Base-by-base conservation (phyloP, 768 basidiomycete species). In the Trametopsis cervina region DNA sequence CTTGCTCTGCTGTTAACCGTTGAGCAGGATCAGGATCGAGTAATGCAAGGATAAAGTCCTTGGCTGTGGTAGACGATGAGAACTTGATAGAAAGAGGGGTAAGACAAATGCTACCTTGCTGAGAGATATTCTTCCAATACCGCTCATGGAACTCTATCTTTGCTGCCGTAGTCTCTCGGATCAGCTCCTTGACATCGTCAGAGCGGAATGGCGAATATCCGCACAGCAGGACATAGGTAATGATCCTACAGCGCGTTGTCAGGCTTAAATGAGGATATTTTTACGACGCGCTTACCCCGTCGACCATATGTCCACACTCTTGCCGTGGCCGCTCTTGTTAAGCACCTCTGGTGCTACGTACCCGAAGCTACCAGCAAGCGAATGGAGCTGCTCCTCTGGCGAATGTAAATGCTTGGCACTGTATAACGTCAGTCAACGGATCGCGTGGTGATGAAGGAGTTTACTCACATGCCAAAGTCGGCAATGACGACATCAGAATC, bases 171-270 rank as follows among this genome's bases (percentile, higher is more conserved):
- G 90, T 95, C 64, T 98, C 92, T 24, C 78, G 75, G 44, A 87
- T 73, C 29, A 97, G 75, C 41, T 81, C 78, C 49, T 78, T 76
- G 43, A 78, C 67, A 58, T 93, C 85, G 21, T 90, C 86, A 0
- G 87, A 83, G 37, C 91, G 78, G 74, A 98, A 98, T 0, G 96
- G 96, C 1, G 88, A 83, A 68, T 98, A 98, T 2, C 95, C 95
- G 58, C 95, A 95, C 1, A 96, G 75, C 12, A 98, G 73, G 45
- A 96, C 90, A 65, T 96, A 98, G 15, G 94, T 87, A 56, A 99
- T 97, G 53, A 98, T 78, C 0, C 93, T 94, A 54, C 2, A 17
- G 3, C 13, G 15, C 21, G 40, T 26, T 13, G 29, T 24, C 15
- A 26, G 12, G n/a, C 27, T 22, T 25, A 22, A 29, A 27, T 12